Base-by-base conservation (phyloP, 2,329 filamentous ascomycete species). In the Hypoxylon sp. region DNA sequence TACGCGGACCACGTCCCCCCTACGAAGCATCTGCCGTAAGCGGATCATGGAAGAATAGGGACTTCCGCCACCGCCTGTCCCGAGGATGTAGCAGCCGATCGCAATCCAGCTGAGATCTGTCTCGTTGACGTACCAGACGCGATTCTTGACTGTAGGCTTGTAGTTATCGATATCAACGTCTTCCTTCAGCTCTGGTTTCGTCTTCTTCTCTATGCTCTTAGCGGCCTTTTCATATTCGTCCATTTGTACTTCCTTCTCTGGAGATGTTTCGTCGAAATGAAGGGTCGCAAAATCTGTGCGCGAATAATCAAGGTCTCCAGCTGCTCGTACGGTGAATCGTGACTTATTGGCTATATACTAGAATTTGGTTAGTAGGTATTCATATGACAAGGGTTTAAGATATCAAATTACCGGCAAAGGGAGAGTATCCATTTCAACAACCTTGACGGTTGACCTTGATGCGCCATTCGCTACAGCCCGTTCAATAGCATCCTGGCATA, bases 41-140 rank as follows among this genome's bases (percentile, higher is more conserved):
- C 83, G 83, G 14, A 89, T 79, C 78, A 85, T 83, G 30, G 81
- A 78, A 1, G 84, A 76, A 68, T 86, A 87, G 1, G 87, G 85
- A 2, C 82, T 84, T 1, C 87, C 87, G 19, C 88, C 87, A 5
- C 88, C 87, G 19, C 87, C 88, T 0, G 86, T 88, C 1, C 87
- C 88, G 0, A 90, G 81, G 56, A 90, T 86, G 67, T 89, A 89
- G 73, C 87, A 88, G 0, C 88, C 88, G 6, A 81, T 85, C 0
- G 85, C 78, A 34, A 90, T 85, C 79, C 85, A 90, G 30, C 79
- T 76, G 3, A 90, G 78, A 73, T 90, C 88, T 0, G 84, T 85
- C 71, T 89, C 86, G 10, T 81, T 86, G 41, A 90, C 76, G 61
- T 83, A 83, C 88, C 88, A 90, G 14, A 83, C 74, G 9, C 86